These are phyloP conservation scores for Pachysandra terminalis DNA, from an alignment of 164 flowering plant species.

Conservation along the genomic window DNA sequence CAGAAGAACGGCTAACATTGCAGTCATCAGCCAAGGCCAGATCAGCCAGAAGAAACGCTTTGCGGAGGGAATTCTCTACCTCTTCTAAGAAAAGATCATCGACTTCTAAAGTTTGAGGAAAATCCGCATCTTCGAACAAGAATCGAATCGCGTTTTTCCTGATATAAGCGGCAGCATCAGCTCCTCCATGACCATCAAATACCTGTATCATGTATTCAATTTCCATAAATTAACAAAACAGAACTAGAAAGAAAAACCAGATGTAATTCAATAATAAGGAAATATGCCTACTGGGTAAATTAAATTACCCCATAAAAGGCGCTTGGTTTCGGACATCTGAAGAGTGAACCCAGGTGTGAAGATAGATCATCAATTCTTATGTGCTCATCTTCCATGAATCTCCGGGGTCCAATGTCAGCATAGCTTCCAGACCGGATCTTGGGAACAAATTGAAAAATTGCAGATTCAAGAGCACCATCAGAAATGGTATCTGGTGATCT, in stretches of 20 bases:
- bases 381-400: slow-evolving; percentile 81
- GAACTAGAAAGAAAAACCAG: neutral
- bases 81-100: slow-evolving; percentile 47
- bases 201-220: slow-evolving; percentile 38
- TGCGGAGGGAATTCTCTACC: slow-evolving; percentile 51
- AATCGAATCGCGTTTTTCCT: slow-evolving; percentile 55
- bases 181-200: slow-evolving; percentile 97
- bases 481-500: slow-evolving; percentile 28
- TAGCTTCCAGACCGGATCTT: slow-evolving; percentile 72
- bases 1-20: slow-evolving; percentile 60
- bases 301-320: slow-evolving; percentile 76
- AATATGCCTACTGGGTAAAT: too few relatives aligned
- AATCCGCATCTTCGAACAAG: slow-evolving; percentile 63
- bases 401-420: slow-evolving; percentile 68
- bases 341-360: slow-evolving; percentile 41
- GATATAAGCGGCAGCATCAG: slow-evolving; percentile 83
- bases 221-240: slow-evolving; percentile 2
- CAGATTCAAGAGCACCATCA: slow-evolving; percentile 30
- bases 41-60: slow-evolving; percentile 71
- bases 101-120: slow-evolving; percentile 48
- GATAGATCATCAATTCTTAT: slow-evolving; percentile 71
- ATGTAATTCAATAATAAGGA: neutral
- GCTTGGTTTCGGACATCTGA: slow-evolving; percentile 46
- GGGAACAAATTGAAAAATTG: slow-evolving; percentile 41
- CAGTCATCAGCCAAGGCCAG: slow-evolving; percentile 69